These are phyloP conservation scores for Raphanus raphanistrum DNA, from an alignment of 345 rosid species.

Conservation along the genomic window DNA sequence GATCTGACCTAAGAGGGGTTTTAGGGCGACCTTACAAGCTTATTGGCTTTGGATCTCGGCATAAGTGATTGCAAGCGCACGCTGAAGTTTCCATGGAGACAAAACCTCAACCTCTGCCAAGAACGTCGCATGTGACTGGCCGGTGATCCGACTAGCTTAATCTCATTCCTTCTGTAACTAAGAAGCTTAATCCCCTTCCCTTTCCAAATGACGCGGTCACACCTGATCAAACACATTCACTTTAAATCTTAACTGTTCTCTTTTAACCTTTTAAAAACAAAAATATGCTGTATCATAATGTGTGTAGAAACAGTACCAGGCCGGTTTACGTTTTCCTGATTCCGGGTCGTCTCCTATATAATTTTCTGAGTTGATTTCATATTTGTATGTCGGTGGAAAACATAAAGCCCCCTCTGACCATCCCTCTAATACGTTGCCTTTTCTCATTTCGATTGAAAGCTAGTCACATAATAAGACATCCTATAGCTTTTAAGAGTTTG, in stretches of 20 bases:
- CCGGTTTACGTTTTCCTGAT: slow-evolving; percentile 78
- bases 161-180: slow-evolving; percentile 66
- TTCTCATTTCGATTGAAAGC: slow-evolving; percentile 69
- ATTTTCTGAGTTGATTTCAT: slow-evolving; percentile 68
- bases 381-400: slow-evolving; percentile 92
- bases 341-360: slow-evolving; percentile 75
- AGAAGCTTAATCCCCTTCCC: slow-evolving; percentile 83
- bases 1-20: not conserved
- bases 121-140: slow-evolving; percentile 78
- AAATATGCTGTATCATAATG: not conserved
- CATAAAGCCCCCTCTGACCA: slow-evolving; percentile 76
- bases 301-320: slow-evolving; percentile 54
- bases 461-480: slow-evolving; percentile 34
- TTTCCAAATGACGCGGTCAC: slow-evolving; percentile 82
- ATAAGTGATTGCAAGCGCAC: slow-evolving; percentile 70
- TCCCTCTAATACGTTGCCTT: slow-evolving; percentile 78
- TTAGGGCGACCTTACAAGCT: not conserved
- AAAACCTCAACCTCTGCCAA: slow-evolving; percentile 82
- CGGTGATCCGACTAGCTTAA: slow-evolving; percentile 86
- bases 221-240: slow-evolving; percentile 49
- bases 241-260: not conserved
- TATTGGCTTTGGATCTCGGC: slow-evolving; percentile 55
- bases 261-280: no score
- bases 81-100: slow-evolving; percentile 67
- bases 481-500: not conserved